These are phyloP conservation scores for Fusarium pininemorale DNA, from an alignment of 2,329 filamentous ascomycete species.

Conservation along the genomic window DNA sequence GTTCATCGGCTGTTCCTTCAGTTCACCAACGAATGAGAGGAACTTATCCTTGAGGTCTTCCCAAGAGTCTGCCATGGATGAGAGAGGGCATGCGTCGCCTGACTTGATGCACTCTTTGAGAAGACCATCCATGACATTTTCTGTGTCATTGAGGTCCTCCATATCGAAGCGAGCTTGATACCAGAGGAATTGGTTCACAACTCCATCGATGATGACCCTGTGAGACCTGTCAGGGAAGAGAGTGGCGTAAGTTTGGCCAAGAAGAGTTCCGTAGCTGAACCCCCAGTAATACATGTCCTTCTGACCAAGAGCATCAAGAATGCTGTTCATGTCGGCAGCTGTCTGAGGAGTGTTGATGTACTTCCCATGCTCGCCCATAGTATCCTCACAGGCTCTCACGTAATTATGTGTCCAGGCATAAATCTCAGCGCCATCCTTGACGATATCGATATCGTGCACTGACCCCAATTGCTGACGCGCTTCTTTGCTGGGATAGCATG, in stretches of 20 bases:
- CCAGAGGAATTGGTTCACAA: conserved; percentile 48
- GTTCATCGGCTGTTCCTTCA: conserved; percentile 51
- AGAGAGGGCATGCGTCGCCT: conserved; percentile 56
- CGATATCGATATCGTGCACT: conserved; percentile 38
- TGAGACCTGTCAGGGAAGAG: conserved; percentile 48
- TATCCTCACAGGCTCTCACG: conserved; percentile 54
- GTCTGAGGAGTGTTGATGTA: conserved; percentile 61
- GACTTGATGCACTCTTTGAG: conserved; percentile 52
- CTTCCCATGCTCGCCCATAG: conserved; percentile 53
- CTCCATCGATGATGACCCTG: conserved; percentile 50
- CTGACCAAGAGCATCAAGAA: conserved; percentile 52
- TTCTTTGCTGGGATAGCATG: conserved; percentile 51
- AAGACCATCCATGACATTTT: conserved; percentile 46
- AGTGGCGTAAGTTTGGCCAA: conserved; percentile 53
- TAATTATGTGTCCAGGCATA: conserved; percentile 55
- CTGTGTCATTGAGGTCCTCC: conserved; percentile 44
- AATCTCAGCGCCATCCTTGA: conserved; percentile 49
- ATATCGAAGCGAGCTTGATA: conserved; percentile 40
- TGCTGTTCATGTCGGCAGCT: conserved; percentile 61
- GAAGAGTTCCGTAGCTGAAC: conserved; percentile 53
- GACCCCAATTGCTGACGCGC: conserved; percentile 43
- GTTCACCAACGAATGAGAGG: conserved; percentile 42
- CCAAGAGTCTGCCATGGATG: conserved; percentile 48
- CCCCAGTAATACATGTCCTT: conserved; percentile 52
- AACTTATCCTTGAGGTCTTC: conserved; percentile 48